Base-by-base conservation (phyloP, 2,329 filamentous ascomycete species). In the Colletotrichum chrysophilum region DNA sequence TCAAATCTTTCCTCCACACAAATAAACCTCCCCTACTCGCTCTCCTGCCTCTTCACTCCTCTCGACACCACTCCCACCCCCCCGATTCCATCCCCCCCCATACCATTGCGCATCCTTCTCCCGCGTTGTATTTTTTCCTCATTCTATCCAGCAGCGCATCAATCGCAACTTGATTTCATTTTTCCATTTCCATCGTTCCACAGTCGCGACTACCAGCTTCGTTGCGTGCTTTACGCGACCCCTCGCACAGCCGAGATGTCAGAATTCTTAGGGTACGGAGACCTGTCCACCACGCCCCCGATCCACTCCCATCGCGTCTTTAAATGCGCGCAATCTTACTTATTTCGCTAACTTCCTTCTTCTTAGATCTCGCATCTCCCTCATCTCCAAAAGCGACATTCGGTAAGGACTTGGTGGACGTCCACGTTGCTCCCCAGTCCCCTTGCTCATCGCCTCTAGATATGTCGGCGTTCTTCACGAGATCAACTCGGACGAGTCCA, bases 361-460 rank as follows among this genome's bases (percentile, higher is more conserved):
- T 67, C 32, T 32, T 86, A 96, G 95, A 87, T 95, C 96, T 87
- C 94, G 94, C 85, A 98, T 98, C 89, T 98, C 96, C 78, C 92
- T 98, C 88, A 97, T 98, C 87, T 98, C 96, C 77, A 97, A 96
- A 89, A 98, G 95, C 86, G 96, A 98, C 88, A 98, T 98, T 87
- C 95, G 96, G 95, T 98, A 90, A 83, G 93, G 87, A 75, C 73
- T 73, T 75, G 73, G 73, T 68, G 73, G 73, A 75, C 73, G 67
- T 78, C 70, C 56, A 74, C 74, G 58, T 64, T 55, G 75, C 43
- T 69, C 74, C 66, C 74, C 75, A 70, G 30, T 64, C 62, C 26
- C 66, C 68, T 67, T 74, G 48, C 61, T 68, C 65, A 74, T 73
- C 58, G 62, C 68, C 71, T 70, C 61, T 77, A 98, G 96, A 87